Conservation (phyloP, 225 moss, liverwort and hornwort genomes). For the Rhytidiadelphus loreus region DNA sequence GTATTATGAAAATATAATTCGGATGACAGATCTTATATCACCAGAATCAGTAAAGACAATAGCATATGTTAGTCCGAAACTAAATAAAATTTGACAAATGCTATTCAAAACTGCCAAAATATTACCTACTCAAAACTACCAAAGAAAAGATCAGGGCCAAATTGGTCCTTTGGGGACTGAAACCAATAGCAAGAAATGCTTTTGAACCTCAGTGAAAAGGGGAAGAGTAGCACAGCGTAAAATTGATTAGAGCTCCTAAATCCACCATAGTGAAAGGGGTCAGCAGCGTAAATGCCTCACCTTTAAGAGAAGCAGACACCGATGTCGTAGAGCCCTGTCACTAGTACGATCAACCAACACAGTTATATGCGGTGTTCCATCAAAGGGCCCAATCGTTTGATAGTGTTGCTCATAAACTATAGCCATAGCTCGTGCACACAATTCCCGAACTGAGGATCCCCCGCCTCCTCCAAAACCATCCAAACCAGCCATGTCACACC, state of each 20-base stretch:
- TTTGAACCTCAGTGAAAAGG: not conserved
- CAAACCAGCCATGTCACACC: slow-evolving; percentile 93
- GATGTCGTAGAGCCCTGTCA: slow-evolving; percentile 83
- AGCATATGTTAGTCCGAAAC: not conserved
- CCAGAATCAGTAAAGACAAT: not conserved
- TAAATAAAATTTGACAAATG: not conserved
- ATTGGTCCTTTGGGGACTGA: not conserved
- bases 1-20: not conserved
- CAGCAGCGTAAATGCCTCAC: slow-evolving; percentile 9
- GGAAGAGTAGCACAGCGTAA: not conserved
- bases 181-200: not conserved
- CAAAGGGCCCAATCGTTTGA: slow-evolving; percentile 75
- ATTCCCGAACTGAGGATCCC: slow-evolving; percentile 70
- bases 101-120: not conserved
- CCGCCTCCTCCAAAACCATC: slow-evolving; percentile 98
- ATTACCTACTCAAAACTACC: not conserved
- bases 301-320: slow-evolving; percentile 72
- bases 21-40: not conserved
- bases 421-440: slow-evolving; percentile 91
- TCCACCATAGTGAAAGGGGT: not conserved
- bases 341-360: slow-evolving; percentile 83
- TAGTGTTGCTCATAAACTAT: slow-evolving; percentile 87
- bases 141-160: not conserved
- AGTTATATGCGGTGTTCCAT: slow-evolving; percentile 86
- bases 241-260: not conserved